Evolutionary conservation across 345 rosid genomes (phyloP).

Genomic region (Populus simonii): DNA sequence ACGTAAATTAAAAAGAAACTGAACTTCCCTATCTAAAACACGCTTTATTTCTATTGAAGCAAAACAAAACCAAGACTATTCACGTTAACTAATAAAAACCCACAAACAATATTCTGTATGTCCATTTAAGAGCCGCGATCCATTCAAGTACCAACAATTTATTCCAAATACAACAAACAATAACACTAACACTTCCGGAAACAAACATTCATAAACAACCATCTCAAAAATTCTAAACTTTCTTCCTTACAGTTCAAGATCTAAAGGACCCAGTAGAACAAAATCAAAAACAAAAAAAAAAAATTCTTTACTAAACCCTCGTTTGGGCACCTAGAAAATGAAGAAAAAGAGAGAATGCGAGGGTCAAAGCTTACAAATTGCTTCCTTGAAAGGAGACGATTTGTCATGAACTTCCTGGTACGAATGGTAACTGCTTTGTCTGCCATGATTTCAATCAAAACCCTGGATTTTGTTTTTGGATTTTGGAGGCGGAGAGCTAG

Average conservation of each 20-base stretch:
- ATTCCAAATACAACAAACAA: neutral
- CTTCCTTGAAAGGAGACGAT: constrained; percentile 96
- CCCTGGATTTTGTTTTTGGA: neutral
- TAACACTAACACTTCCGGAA: neutral
- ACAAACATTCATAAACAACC: neutral
- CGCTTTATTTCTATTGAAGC: neutral
- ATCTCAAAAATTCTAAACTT: neutral
- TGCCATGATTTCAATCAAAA: constrained; percentile 44
- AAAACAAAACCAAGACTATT: neutral
- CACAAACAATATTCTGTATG: too few relatives aligned
- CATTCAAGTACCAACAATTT: neutral
- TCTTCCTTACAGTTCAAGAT: neutral
- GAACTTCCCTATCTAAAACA: neutral
- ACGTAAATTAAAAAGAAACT: neutral
- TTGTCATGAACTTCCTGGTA: constrained; percentile 95
- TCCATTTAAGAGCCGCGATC: neutral
- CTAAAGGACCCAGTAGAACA: neutral
- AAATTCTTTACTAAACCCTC: too few relatives aligned
- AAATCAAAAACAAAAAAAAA: neutral
- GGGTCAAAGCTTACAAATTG: constrained; percentile 63
- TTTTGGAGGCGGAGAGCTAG: neutral
- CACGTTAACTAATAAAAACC: neutral
- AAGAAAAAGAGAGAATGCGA: neutral
- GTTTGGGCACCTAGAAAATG: neutral
- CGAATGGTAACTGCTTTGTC: constrained; percentile 90